Evolutionary conservation across 208 protist genomes (phyloP), one percentile per base, ranked within the genome.

Genomic region (Jaenimonas drosophilae): DNA sequence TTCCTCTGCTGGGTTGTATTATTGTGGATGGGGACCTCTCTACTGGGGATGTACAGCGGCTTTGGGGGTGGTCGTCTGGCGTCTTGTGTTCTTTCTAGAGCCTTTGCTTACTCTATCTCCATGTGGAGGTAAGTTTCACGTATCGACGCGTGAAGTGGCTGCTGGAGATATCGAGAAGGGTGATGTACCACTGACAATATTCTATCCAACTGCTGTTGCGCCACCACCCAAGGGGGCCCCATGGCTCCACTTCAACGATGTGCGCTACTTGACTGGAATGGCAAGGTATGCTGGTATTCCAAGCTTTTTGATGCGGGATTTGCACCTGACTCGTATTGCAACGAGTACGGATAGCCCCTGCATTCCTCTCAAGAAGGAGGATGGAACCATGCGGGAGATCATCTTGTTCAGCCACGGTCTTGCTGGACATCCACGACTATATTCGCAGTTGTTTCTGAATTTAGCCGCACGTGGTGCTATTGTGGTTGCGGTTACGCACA

Each of bases 361-460:
- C 1, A 41, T 59, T 43, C 50, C 76, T 14, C 60, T 93, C 6
- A 46, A 73, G 20, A 47, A 45, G 19, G 25, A 27, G 19, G 50
- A 68, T 26, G 64, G 54, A n/a, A 30, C n/a, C 4, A 66, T 53
- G 12, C 70, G 66, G 0, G 74, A 70, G 1, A 42, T 89, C 21
- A 33, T 88, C 25, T 3, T 91, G 19, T 88, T 91, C 51, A 89
- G 77, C 54, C 86, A 94, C 60, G 86, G 82, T 54, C 61, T 91
- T 11, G 25, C 46, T 2, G 86, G 67, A 4, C 83, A 70, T 54
- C 52, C 76, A 33, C 54, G 57, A 0, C 53, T 91, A 20, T 91
- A 91, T 61, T 75, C 57, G 31, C 57, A 61, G 9, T 42, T 94
- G n/a, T 31, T 79, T 25, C 62, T 78, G 40, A 65, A 87, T 49